A percentile compares a stretch with the other conserved stretches of the same genome.
These are phyloP conservation scores for Gracilaria domingensis DNA, from an alignment of 23 red algal genomes.

Conservation along the genomic window DNA sequence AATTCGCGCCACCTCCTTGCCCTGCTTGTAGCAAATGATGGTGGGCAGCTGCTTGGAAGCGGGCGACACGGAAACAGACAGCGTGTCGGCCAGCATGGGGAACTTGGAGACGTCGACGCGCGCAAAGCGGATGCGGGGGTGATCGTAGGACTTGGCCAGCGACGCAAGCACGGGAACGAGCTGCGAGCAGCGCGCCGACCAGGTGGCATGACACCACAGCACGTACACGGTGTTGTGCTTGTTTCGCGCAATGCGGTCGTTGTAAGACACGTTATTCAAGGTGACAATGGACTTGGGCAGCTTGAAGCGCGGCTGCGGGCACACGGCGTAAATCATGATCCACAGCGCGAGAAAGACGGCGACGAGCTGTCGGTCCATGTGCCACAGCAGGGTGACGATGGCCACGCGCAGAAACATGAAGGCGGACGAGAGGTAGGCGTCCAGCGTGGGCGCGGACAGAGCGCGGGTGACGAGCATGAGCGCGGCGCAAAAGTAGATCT, in stretches of 20 bases:
- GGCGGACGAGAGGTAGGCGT: conserved; percentile 64
- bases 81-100: conserved; percentile 43
- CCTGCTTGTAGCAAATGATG: conserved; percentile 68
- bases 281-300: conserved; percentile 46
- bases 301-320: conserved; percentile 68
- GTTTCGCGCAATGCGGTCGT: conserved; percentile 60
- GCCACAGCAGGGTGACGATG: conserved; percentile 55
- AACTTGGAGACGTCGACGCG: conserved; percentile 73
- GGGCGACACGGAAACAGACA: conserved; percentile 46
- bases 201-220: conserved; percentile 78
- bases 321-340: conserved; percentile 58
- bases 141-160: conserved; percentile 63
- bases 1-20: conserved; percentile 74
- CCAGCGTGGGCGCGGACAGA: conserved; percentile 71
- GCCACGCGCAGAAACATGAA: conserved; percentile 74
- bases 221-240: conserved; percentile 65
- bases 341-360: conserved; percentile 58
- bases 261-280: conserved; percentile 64
- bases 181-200: conserved; percentile 83
- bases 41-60: conserved; percentile 70
- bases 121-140: conserved; percentile 66
- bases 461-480: conserved; percentile 62
- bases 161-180: conserved; percentile 73
- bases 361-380: conserved; percentile 44
- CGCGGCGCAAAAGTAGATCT: conserved; percentile 69